Evolutionary conservation across 164 flowering plant species (phyloP).

Genomic region (Sedum album): DNA sequence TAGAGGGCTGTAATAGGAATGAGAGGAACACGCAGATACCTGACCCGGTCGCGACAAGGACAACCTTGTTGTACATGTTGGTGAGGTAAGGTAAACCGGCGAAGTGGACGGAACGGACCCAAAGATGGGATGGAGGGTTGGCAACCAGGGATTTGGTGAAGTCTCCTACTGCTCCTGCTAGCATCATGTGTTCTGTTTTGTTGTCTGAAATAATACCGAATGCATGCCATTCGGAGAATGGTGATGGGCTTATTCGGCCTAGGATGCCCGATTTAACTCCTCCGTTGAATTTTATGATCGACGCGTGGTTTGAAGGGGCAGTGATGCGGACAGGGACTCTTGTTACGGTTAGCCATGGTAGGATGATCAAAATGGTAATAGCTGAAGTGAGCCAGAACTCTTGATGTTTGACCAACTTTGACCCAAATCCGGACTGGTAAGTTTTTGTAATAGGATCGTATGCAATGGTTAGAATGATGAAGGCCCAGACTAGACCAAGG

Average conservation of each 20-base stretch:
- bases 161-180: constrained; percentile 76
- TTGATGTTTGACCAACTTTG: constrained; percentile 25
- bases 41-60: constrained; percentile 62
- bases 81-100: constrained; percentile 58
- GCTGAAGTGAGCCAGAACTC: constrained; percentile 55
- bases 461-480: constrained; percentile 27
- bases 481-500: constrained; percentile 45
- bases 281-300: constrained; percentile 48
- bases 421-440: constrained; percentile 18
- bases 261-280: constrained; percentile 50
- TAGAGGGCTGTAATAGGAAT: constrained; percentile 41
- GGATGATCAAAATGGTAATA: constrained; percentile 37
- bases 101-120: constrained; percentile 58
- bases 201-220: constrained; percentile 70
- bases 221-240: constrained; percentile 70
- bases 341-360: constrained; percentile 57
- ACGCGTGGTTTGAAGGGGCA: constrained; percentile 54
- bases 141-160: constrained; percentile 57
- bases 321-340: constrained; percentile 35
- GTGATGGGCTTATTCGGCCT: constrained; percentile 62
- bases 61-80: constrained; percentile 49
- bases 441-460: constrained; percentile 35
- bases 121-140: constrained; percentile 51
- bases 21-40: constrained; percentile 64
- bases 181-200: constrained; percentile 52